These are phyloP conservation scores for Mytilinidion resinicola DNA, from an alignment of 495 filamentous ascomycete species.

Conservation along the genomic window DNA sequence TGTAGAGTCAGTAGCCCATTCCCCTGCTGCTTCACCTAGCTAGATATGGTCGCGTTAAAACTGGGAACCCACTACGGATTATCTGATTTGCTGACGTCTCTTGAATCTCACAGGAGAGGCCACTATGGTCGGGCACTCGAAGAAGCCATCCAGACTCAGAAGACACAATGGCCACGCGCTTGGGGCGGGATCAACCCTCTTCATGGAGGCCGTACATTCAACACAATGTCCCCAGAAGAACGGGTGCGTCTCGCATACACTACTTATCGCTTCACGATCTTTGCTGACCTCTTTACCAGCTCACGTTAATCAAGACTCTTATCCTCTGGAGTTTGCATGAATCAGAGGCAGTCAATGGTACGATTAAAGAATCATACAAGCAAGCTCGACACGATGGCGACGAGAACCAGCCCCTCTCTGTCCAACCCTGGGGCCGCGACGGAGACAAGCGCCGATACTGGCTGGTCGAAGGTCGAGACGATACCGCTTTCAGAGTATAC, in stretches of 20 bases:
- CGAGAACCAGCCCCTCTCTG: conserved; percentile 83
- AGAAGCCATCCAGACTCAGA: conserved; percentile 81
- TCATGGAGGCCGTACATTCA: conserved; percentile 68
- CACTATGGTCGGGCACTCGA: conserved; percentile 91
- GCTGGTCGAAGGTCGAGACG: conserved; percentile 88
- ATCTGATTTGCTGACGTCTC: conserved; percentile 11
- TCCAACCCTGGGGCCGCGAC: conserved; percentile 92
- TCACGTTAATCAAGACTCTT: conserved; percentile 74
- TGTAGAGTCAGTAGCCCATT: conserved; percentile 72
- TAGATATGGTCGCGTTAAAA: conserved; percentile 11
- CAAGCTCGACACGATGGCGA: conserved; percentile 80
- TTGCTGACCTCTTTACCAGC: conserved; percentile 41
- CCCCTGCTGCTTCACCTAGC: neutral
- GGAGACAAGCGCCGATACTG: conserved; percentile 87
- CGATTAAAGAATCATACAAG: conserved; percentile 86
- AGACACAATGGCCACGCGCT: conserved; percentile 77
- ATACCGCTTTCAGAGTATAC: conserved; percentile 91
- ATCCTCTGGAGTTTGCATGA: conserved; percentile 85
- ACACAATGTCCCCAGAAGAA: conserved; percentile 69
- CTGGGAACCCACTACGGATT: neutral
- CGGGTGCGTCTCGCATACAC: conserved; percentile 53
- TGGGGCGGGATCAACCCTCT: conserved; percentile 87
- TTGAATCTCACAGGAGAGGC: conserved; percentile 50
- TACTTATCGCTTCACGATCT: neutral
- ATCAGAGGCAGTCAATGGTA: conserved; percentile 72